Base-by-base conservation (phyloP, 23 red algal genomes). In the Porphyridium purpureum region DNA sequence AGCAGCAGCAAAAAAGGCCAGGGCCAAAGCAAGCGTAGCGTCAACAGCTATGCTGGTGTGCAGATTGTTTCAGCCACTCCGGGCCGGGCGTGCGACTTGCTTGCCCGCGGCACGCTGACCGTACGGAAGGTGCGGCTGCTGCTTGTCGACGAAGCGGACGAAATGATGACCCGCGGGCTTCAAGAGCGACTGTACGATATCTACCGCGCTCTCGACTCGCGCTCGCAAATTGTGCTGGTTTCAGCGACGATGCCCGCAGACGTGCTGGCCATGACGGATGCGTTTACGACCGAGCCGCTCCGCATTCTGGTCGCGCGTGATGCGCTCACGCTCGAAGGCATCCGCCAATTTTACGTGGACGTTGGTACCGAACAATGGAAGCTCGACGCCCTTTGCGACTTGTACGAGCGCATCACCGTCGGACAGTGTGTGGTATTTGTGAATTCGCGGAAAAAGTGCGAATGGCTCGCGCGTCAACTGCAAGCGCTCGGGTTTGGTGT, bases 111-210 rank as follows among this genome's bases (percentile, higher is more conserved):
- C 24, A 54, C 50, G 48, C 55, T 92, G 54, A 31, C 66, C 23
- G 44, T 54, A 21, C 56, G 62, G 5, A 38, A 59, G 33, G 44
- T 92, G 1, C 17, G 31, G 15, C 23, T 65, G 24, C 22, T 92
- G 32, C 52, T 92, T n/a, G 30, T 92, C 9, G 84, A 92, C 54
- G 84, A 92, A 49, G 84, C 84, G 7, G 84, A 92, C 55, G 70
- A 92, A 31, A 92, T 92, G 84, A 60, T 92, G 23, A 59, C 56
- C 0, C 47, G 35, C 35, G 84, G 84, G 22, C 80, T 92, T 35
- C 79, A 92, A 49, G 84, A 92, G 36, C 84, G 80, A 62, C 59
- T 92, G 1, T 92, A 92, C 36, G 84, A 92, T 34, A 81, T 92
- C 27, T 92, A 92, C 33, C 57, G 84, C 14, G 66, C 60, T 27